phyloP scores from a whole-genome alignment of 106 monocot genomes.

The Apostasia ramifera region DNA sequence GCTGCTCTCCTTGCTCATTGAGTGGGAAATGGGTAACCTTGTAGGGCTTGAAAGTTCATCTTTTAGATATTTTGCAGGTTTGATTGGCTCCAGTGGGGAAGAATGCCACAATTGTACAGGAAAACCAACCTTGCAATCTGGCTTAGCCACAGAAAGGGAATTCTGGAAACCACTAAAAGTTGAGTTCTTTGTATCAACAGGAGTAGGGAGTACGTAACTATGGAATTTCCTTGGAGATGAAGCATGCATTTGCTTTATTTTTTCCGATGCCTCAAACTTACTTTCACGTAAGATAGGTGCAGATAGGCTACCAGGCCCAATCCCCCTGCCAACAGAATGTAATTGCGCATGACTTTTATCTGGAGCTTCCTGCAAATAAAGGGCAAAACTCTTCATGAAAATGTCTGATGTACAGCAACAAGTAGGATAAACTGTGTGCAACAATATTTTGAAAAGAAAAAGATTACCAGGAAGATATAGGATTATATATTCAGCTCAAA shows the following conservation, averaged over 20 bases:
- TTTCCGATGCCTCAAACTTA: conserved; percentile 47
- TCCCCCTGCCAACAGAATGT: conserved; percentile 10
- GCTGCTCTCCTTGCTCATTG: conserved; percentile 49
- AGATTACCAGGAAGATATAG: background rate
- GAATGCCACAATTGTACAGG: conserved; percentile 45
- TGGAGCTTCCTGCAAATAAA: conserved; percentile 42
- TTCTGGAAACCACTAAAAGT: conserved; percentile 7
- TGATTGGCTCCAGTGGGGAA: conserved; percentile 41
- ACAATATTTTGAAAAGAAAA: background rate
- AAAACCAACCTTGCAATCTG: conserved; percentile 10
- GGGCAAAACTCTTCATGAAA: background rate
- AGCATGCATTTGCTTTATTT: conserved; percentile 32
- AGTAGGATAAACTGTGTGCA: background rate
- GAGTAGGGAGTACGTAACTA: conserved; percentile 74
- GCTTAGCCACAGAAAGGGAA: conserved; percentile 7
- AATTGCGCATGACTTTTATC: conserved; percentile 27
- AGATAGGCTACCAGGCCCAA: conserved; percentile 49
- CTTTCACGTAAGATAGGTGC: conserved; percentile 62
- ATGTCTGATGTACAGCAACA: background rate
- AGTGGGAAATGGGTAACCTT: conserved; percentile 24
- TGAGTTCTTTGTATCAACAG: conserved; percentile 47
- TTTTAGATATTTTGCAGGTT: conserved; percentile 16
- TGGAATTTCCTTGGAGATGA: conserved; percentile 53
- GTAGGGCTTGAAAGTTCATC: conserved; percentile 25
- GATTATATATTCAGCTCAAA: too few relatives aligned